These are phyloP conservation scores for Penicillium nucicola DNA, from an alignment of 495 filamentous ascomycete genomes.

Conservation along the genomic window DNA sequence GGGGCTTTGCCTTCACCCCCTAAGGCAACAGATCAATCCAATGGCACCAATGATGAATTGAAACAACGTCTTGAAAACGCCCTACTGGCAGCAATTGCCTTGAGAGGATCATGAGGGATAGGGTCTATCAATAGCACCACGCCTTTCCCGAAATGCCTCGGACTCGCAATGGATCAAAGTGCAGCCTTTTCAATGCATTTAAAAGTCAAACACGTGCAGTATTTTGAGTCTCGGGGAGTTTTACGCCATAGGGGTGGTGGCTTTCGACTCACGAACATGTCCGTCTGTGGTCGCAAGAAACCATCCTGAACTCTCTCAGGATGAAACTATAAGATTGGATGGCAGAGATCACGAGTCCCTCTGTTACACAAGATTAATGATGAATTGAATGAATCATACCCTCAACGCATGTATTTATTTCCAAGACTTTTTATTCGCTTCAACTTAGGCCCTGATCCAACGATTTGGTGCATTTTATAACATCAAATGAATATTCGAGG, in stretches of 20 bases:
- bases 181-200: too few species aligned
- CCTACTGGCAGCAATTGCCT: constrained; percentile 68
- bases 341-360: not conserved
- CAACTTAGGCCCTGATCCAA: too few species aligned
- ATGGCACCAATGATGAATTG: constrained; percentile 23
- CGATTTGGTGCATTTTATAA: too few species aligned
- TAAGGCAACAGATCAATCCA: constrained; percentile 16
- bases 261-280: not conserved
- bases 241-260: not conserved
- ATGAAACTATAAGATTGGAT: too few species aligned
- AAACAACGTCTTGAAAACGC: constrained; percentile 57
- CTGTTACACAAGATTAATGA: not conserved
- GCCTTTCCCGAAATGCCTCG: not conserved
- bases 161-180: too few species aligned
- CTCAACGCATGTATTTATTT: not conserved
- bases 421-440: not conserved
- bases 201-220: too few species aligned
- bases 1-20: constrained; percentile 45
- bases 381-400: not conserved
- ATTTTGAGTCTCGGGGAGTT: too few species aligned
- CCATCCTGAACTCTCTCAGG: not conserved
- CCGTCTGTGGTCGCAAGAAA: not conserved
- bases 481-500: too few species aligned
- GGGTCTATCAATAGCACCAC: not conserved
- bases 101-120: constrained; percentile 53